Evolutionary conservation across 306 rosid species (phyloP), one percentile per base, ranked within the genome.

Genomic region (Fragaria nilgerrensis): DNA sequence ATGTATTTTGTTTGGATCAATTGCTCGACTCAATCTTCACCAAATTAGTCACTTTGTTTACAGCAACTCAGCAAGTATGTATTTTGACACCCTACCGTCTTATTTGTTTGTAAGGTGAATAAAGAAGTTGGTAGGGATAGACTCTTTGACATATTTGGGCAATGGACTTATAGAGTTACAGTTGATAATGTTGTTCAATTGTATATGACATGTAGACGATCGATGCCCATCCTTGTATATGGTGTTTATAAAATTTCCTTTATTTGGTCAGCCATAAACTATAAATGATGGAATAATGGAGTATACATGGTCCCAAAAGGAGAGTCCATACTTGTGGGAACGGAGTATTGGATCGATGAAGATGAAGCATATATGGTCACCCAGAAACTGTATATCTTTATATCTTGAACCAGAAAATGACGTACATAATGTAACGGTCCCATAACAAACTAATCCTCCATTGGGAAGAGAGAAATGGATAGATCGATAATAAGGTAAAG

Each of bases 391-490:
- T 65, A 32, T 53, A 53, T 72, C 65, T 5, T 53, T 25, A 36
- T 32, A 75, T 50, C 68, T 36, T 36, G 36, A 48, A 70, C 14
- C n/a, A 53, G 72, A 55, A 10, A 76, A 68, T n/a, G 85, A 77
- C 81, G 61, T 52, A 6, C 66, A 52, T 43, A 62, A 53, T 17
- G 69, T 11, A 76, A 75, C 25, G 44, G 82, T 22, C 68, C 77
- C 76, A 83, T 83, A 43, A 62, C 61, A 43, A 72, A 67, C 25
- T 74, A 16, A 15, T 36, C 22, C 12, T 27, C 23, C 75, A 79
- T 84, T 78, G 87, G 85, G 66, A 81, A 59, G 73, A 44, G 82
- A 71, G 82, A 81, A 75, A 70, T 43, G 82, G 87, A 81, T 84
- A 68, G 47, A 68, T 70, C 48, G 1, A 16, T 74, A 56, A 39